Percentiles rank a stretch among this genome's conserved stretches.
These are phyloP conservation scores for Trichomonas gallinae DNA, from an alignment of 208 protist genomes.

Conservation along the genomic window DNA sequence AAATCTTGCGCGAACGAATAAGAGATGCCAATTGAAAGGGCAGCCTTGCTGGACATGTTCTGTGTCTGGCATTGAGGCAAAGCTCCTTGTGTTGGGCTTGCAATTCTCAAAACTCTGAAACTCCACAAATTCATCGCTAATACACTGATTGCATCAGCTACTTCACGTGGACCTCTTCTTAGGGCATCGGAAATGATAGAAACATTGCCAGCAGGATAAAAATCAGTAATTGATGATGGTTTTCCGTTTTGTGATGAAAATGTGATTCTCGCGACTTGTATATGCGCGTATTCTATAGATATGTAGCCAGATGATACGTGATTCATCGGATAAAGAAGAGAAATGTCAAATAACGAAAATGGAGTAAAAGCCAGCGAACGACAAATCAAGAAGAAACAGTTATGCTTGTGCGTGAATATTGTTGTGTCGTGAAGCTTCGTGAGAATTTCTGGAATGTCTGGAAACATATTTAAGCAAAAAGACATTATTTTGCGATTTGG, in stretches of 20 bases:
- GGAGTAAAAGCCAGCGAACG: not conserved
- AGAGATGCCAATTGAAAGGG: not conserved
- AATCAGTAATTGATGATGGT: not conserved
- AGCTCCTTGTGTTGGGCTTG: not conserved
- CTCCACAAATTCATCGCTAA: not conserved
- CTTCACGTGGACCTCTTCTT: not conserved
- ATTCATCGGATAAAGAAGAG: not conserved
- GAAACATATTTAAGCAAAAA: not conserved
- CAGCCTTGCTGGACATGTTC: not conserved
- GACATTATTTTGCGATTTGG: not conserved
- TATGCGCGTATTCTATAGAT: not conserved
- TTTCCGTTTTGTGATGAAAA: not conserved
- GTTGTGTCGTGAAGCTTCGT: not conserved
- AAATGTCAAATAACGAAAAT: not conserved
- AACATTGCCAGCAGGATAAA: not conserved
- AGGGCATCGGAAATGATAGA: not conserved
- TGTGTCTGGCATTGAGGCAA: not conserved
- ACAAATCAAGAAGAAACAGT: not conserved
- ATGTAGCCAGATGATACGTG: not conserved
- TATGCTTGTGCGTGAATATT: not conserved
- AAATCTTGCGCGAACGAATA: not conserved
- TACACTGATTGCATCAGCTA: not conserved
- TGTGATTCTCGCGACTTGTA: not conserved
- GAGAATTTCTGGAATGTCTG: not conserved
- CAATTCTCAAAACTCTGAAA: not conserved